Evolutionary conservation across 2,329 filamentous ascomycete species (phyloP), one percentile per base, ranked within the genome.

Genomic region (Periconia digitata): DNA sequence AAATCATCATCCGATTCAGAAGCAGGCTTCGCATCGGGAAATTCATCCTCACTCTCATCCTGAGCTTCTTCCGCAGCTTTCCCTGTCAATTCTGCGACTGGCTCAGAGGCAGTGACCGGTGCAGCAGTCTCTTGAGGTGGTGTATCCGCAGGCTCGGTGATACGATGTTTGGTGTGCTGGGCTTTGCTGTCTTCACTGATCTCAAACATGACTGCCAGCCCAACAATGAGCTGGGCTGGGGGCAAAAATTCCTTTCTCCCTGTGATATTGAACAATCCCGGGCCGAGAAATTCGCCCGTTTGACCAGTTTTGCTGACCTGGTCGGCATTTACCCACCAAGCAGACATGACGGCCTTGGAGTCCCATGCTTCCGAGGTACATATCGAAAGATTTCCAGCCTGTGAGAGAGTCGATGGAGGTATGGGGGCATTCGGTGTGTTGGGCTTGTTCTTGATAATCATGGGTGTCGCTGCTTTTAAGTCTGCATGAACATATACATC

Each of bases 401-500:
- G 94, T 0, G 90, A 87, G 2, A 99, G 74, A 0, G 94, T 97
- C 1, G 90, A 89, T 0, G 94, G 94, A 3, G 94, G 90, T 21
- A 99, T 92, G 0, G 92, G 91, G 1, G 89, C 89, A 69, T 95
- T 87, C 0, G 88, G 83, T 0, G 84, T 88, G 27, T 81, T 82
- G 0, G 85, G 79, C 47, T 88, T 89, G 70, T 97, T 97, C 74
- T 95, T 96, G 65, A 99, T 86, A 46, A 99, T 79, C 45, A 96
- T 84, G n/a, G 84, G 86, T 0, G 89, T 82, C 1, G 94, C 91
- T 20, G 90, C 92, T 44, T 89, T 83, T 13, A 96, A 74, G 66
- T 97, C 92, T 0, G 94, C 92, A 64, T 96, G 90, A 6, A 96
- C 87, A 63, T 95, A 97, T 6, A 95, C 76, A 63, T 99, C 94